Percentiles rank a stretch among this genome's conserved stretches.
phyloP scores from a whole-genome alignment of 352 stramenopile species.

The Thraustotheca clavata region DNA sequence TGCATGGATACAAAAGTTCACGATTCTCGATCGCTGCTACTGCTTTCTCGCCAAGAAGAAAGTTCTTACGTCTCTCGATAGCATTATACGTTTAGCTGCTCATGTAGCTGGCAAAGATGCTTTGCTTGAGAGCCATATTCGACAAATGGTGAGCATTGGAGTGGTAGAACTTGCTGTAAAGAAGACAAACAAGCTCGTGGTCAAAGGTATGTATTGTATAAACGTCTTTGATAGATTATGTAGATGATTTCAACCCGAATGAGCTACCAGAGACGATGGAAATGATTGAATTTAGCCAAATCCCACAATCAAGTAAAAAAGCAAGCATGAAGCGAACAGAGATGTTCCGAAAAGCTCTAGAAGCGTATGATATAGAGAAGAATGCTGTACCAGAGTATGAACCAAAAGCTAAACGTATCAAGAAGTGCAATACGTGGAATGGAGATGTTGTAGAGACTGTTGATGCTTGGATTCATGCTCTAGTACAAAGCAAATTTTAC shows the following conservation, averaged over 20 bases:
- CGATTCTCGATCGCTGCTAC: conserved; percentile 13
- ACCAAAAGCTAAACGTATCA: not conserved
- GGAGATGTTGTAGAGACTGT: not conserved
- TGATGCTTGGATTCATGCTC: conserved; percentile 24
- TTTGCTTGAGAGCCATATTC: conserved; percentile 20
- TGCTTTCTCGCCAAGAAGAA: conserved; percentile 16
- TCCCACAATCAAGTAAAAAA: conserved; percentile 46
- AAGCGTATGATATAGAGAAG: not conserved
- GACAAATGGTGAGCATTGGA: conserved; percentile 27
- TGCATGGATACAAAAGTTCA: conserved; percentile 13
- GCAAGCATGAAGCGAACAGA: conserved; percentile 45
- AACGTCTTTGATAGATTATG: not conserved
- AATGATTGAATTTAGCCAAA: conserved; percentile 50
- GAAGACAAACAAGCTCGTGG: not conserved
- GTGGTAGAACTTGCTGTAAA: conserved; percentile 6
- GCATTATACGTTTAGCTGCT: not conserved
- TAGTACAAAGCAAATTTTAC: conserved; percentile 51
- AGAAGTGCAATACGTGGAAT: not conserved
- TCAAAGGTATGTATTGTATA: conserved; percentile 3
- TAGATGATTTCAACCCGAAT: conserved; percentile 27
- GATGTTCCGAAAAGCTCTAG: conserved; percentile 44
- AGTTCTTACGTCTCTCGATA: conserved; percentile 9
- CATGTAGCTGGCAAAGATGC: conserved; percentile 17
- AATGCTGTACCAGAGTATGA: conserved; percentile 2
- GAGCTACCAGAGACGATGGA: conserved; percentile 24